Conservation (phyloP, 495 filamentous ascomycete genomes). For the Daldinia vernicosa region DNA sequence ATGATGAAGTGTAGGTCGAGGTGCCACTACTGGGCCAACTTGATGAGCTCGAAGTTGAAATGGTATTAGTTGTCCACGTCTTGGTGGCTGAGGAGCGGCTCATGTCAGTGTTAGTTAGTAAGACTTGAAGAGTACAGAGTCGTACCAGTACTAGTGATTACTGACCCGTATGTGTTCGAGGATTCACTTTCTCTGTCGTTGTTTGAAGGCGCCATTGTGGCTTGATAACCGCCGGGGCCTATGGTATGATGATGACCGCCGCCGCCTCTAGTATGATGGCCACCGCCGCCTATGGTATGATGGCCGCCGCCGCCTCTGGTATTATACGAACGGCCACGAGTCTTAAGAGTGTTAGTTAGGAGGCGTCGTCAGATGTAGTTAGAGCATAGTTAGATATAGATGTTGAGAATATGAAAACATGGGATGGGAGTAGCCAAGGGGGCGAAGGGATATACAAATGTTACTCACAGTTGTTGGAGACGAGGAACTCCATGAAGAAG, state of each 20-base stretch:
- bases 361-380: too few relatives aligned
- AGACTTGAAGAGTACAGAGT: slow-evolving; percentile 41
- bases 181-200: slow-evolving; percentile 7
- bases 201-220: slow-evolving; percentile 9
- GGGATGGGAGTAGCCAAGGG: too few relatives aligned
- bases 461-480: slow-evolving; percentile 8
- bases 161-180: slow-evolving; percentile 38
- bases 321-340: background rate
- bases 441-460: background rate
- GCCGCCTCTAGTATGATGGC: background rate
- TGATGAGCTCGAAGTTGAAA: slow-evolving; percentile 16
- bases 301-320: background rate
- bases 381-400: too few relatives aligned
- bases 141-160: slow-evolving; percentile 42
- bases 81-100: slow-evolving; percentile 36
- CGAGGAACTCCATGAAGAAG: too few relatives aligned
- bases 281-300: background rate
- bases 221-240: slow-evolving; percentile 10
- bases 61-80: slow-evolving; percentile 19
- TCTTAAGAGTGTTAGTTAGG: slow-evolving; percentile 5
- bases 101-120: slow-evolving; percentile 46
- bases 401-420: background rate
- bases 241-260: too few relatives aligned
- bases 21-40: background rate
- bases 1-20: background rate